A percentile compares a stretch with the other conserved stretches of the same genome.
Conservation (phyloP, 2,329 filamentous ascomycete species). For the Metarhizium rileyi region DNA sequence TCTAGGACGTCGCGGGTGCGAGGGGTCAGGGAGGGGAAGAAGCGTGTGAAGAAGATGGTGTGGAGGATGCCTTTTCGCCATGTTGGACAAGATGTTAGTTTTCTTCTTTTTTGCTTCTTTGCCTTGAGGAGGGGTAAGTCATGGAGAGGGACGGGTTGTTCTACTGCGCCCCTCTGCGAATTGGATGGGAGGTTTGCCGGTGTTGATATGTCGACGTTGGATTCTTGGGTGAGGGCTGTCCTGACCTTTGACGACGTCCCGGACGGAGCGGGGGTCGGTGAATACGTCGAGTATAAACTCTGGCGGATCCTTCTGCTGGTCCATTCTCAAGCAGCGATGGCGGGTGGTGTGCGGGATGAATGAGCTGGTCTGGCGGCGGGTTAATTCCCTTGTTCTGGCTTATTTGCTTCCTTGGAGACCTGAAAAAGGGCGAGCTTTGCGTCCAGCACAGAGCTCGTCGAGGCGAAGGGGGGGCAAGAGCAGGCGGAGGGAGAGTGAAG, state of each 20-base stretch:
- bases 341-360: background rate
- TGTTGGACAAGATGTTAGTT: background rate
- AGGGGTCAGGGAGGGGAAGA: constrained; percentile 80
- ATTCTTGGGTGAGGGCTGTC: constrained; percentile 2
- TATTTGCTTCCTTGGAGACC: too few relatives aligned
- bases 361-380: background rate
- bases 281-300: constrained; percentile 94
- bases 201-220: background rate
- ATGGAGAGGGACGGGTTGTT: background rate
- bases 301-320: constrained; percentile 51
- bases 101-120: background rate
- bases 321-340: constrained; percentile 15
- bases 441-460: background rate
- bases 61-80: constrained; percentile 68
- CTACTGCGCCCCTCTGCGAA: background rate
- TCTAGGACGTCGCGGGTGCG: constrained; percentile 83
- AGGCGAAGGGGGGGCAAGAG: background rate
- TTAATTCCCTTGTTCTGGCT: too few relatives aligned
- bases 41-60: constrained; percentile 98
- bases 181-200: background rate
- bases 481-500: background rate
- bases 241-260: constrained; percentile 85
- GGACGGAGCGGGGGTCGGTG: constrained; percentile 79
- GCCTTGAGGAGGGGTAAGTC: background rate
- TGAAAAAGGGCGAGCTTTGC: background rate